phyloP scores from a whole-genome alignment of 495 filamentous ascomycete species.

The Trichocladium uniseriatum region DNA sequence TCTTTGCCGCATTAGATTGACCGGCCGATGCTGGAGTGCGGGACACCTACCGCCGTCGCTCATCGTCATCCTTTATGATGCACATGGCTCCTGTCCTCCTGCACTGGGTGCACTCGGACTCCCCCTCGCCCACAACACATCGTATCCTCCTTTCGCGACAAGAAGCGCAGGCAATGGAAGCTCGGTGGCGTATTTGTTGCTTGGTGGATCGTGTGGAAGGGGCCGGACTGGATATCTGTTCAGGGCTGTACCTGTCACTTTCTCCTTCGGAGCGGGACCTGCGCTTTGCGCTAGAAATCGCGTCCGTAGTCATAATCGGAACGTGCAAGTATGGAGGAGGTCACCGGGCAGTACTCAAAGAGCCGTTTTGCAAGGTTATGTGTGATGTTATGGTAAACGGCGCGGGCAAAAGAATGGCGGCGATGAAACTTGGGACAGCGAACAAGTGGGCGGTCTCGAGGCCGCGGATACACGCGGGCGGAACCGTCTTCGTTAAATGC shows the following conservation, averaged over 20 bases:
- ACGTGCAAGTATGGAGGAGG: too few species aligned
- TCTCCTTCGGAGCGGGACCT: slow-evolving; percentile 21
- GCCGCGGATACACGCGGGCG: background rate
- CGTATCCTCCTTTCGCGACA: slow-evolving; percentile 45
- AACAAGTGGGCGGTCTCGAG: slow-evolving; percentile 1
- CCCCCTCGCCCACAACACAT: slow-evolving; percentile 46
- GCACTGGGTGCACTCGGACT: slow-evolving; percentile 44
- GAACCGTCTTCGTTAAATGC: slow-evolving; percentile 7
- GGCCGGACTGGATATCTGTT: slow-evolving; percentile 21
- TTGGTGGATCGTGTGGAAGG: slow-evolving; percentile 20
- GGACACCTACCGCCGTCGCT: slow-evolving; percentile 36
- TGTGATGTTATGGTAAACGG: background rate
- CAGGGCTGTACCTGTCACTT: slow-evolving; percentile 20
- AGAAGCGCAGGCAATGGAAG: slow-evolving; percentile 34
- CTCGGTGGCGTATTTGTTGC: slow-evolving; percentile 31
- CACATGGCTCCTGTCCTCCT: slow-evolving; percentile 42
- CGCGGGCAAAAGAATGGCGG: background rate
- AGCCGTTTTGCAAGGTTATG: too few species aligned
- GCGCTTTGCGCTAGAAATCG: slow-evolving; percentile 12
- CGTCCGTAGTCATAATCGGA: slow-evolving; percentile 9
- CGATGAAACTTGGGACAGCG: background rate
- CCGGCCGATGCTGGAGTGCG: background rate
- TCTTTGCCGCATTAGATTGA: slow-evolving; percentile 20
- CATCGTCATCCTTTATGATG: slow-evolving; percentile 49
- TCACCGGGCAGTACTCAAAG: too few species aligned